Percentiles rank a stretch among this genome's conserved stretches.
phyloP scores from a whole-genome alignment of 495 filamentous ascomycete species.

The Penicillium longicatenatum region DNA sequence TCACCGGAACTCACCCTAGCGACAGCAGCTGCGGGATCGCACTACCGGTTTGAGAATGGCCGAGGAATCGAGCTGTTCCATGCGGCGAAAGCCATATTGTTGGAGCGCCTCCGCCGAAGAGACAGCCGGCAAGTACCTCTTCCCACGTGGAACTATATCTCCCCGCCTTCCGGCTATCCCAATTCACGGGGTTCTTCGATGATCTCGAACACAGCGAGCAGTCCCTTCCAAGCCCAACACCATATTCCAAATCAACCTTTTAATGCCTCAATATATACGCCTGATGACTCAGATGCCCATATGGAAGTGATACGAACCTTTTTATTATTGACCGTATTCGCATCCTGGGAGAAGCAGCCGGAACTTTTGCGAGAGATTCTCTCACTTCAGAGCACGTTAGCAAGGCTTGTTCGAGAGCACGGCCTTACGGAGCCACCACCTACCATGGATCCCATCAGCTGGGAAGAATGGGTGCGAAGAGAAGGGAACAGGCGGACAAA shows the following conservation, averaged over 20 bases:
- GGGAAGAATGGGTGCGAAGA: conserved; percentile 52
- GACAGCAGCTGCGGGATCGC: conserved; percentile 50
- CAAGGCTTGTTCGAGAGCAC: conserved; percentile 50
- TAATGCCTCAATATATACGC: conserved; percentile 39
- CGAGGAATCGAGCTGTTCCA: conserved; percentile 71
- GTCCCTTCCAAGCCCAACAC: conserved; percentile 40
- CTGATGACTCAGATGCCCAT: conserved; percentile 51
- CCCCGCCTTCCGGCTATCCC: conserved; percentile 41
- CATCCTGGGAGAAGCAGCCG: conserved; percentile 55
- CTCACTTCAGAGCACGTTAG: conserved; percentile 51
- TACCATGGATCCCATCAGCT: conserved; percentile 39
- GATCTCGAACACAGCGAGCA: conserved; percentile 41
- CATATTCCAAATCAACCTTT: conserved; percentile 31
- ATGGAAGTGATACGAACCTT: conserved; percentile 55
- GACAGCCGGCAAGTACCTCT: conserved; percentile 49
- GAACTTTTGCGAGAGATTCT: conserved; percentile 53
- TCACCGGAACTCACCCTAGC: conserved; percentile 50
- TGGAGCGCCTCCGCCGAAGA: conserved; percentile 49
- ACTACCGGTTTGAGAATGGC: conserved; percentile 65
- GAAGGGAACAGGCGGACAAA: conserved; percentile 55
- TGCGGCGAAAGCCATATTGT: conserved; percentile 53
- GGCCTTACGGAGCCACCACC: conserved; percentile 42
- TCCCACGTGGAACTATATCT: conserved; percentile 47
- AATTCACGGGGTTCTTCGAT: conserved; percentile 45
- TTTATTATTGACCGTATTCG: conserved; percentile 51